Base-by-base conservation (phyloP, 2,329 filamentous ascomycete species). In the Ophiostoma angusticollis region DNA sequence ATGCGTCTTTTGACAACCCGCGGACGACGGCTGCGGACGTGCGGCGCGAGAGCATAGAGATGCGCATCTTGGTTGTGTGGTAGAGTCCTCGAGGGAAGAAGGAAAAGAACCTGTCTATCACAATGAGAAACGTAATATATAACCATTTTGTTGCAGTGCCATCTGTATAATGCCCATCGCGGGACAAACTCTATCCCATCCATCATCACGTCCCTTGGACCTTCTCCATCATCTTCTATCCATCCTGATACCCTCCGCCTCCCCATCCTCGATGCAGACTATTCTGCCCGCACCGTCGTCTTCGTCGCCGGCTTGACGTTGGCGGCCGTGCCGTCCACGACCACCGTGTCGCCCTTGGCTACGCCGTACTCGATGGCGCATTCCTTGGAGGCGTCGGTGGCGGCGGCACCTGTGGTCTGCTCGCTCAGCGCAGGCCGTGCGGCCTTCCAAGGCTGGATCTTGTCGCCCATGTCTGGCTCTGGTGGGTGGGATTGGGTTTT, bases 61-160 rank as follows among this genome's bases (percentile, higher is more conserved):
- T 46, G 44, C 37, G 42, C 9, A 46, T 44, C 8, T 22, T 44
- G 5, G 42, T 46, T n/a, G 44, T 46, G 24, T 46, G 44, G 44
- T 46, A 34, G 17, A 14, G 13, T n/a, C n/a, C n/a, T n/a, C n/a
- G n/a, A n/a, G 11, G 12, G 5, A 4, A 6, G 23, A 11, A 19
- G 23, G 33, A 16, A 12, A 24, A 23, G 13, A 18, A 19, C n/a
- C n/a, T n/a, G n/a, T n/a, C n/a, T n/a, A n/a, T n/a, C n/a, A n/a
- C n/a, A n/a, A n/a, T n/a, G n/a, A n/a, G n/a, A n/a, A n/a, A n/a
- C n/a, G n/a, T n/a, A n/a, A n/a, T n/a, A n/a, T n/a, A n/a, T n/a
- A n/a, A n/a, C n/a, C n/a, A n/a, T n/a, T n/a, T n/a, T n/a, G n/a
- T n/a, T n/a, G n/a, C n/a, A n/a, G n/a, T n/a, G n/a, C n/a, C n/a